Evolutionary conservation across 2,329 filamentous ascomycete genomes (phyloP).

Genomic region (Aspergillus sp.): DNA sequence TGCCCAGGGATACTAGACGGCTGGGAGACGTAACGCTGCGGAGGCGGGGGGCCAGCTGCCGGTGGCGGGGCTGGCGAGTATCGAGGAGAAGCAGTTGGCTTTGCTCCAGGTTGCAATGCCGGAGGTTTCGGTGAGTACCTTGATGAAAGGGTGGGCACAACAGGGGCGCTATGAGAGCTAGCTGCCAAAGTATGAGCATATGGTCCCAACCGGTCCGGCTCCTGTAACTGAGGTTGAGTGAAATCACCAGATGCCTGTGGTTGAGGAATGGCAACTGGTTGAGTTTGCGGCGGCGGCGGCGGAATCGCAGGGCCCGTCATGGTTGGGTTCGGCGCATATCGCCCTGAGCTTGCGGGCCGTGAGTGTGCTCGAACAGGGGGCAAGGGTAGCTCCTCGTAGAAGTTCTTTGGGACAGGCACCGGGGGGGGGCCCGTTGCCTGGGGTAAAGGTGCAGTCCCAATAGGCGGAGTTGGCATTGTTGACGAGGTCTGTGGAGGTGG

Average conservation of each 20-base stretch:
- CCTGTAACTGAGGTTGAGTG: constrained; percentile 27
- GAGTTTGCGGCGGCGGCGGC: constrained; percentile 14
- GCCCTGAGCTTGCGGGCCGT: constrained; percentile 53
- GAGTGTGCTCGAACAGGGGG: constrained; percentile 53
- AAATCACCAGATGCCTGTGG: constrained; percentile 20
- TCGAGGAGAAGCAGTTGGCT: constrained; percentile 39
- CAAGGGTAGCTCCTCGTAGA: constrained; percentile 74
- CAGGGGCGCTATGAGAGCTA: constrained; percentile 27
- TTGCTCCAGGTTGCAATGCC: constrained; percentile 29
- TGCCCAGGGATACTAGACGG: constrained; percentile 29
- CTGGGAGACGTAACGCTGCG: constrained; percentile 43
- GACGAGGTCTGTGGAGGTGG: constrained; percentile 17
- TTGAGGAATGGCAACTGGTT: constrained; percentile 18
- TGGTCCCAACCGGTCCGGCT: constrained; percentile 33
- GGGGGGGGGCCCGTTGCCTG: constrained; percentile 4
- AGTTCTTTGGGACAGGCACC: constrained; percentile 48
- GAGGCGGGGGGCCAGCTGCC: constrained; percentile 24
- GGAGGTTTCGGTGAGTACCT: constrained; percentile 45
- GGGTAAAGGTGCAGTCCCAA: constrained; percentile 37
- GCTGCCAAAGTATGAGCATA: constrained; percentile 30
- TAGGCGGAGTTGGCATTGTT: constrained; percentile 16
- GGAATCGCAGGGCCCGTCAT: constrained; percentile 20
- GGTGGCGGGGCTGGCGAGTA: constrained; percentile 49
- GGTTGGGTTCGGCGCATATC: constrained; percentile 40
- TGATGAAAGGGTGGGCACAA: constrained; percentile 32